These are phyloP conservation scores for Fusarium robinianum DNA, from an alignment of 2,329 filamentous ascomycete genomes.

Conservation along the genomic window DNA sequence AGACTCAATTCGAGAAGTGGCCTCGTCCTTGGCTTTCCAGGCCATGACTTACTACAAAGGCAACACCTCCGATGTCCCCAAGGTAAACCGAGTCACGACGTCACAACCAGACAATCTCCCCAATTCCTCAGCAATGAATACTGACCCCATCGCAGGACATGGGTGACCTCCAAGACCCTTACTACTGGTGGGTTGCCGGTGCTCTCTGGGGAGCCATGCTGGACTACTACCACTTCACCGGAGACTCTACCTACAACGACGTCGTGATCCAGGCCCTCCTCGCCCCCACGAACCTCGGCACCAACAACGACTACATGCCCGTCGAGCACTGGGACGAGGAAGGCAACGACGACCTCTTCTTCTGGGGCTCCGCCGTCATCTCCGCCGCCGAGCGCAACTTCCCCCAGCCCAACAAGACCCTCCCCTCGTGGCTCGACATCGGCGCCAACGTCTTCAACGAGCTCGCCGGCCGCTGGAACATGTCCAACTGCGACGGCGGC, in stretches of 20 bases:
- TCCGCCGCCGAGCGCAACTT: conserved; percentile 71
- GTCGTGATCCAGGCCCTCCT: conserved; percentile 62
- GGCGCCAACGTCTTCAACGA: conserved; percentile 74
- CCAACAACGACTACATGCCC: conserved; percentile 63
- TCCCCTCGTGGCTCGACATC: conserved; percentile 69
- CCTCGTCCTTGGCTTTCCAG: conserved; percentile 63
- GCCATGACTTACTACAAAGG: conserved; percentile 69
- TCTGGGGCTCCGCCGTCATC: conserved; percentile 72
- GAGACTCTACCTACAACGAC: conserved; percentile 65
- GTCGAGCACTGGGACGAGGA: conserved; percentile 60
- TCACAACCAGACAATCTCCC: background rate
- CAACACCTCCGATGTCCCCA: conserved; percentile 57
- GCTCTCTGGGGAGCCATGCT: conserved; percentile 70
- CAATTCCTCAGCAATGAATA: too few relatives aligned
- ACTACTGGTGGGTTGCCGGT: conserved; percentile 71
- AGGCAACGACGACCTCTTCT: conserved; percentile 76
- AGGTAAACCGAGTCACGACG: conserved; percentile 39
- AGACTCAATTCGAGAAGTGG: conserved; percentile 66
- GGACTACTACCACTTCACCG: conserved; percentile 70
- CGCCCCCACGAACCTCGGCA: conserved; percentile 59
- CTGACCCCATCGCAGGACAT: conserved; percentile 48
- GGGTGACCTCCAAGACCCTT: conserved; percentile 66
- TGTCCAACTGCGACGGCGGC: conserved; percentile 68
- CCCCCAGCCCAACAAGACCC: conserved; percentile 59
- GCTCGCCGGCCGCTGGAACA: conserved; percentile 73